Evolutionary conservation across 2,329 filamentous ascomycete genomes (phyloP).

Genomic region (Beauveria sp.): DNA sequence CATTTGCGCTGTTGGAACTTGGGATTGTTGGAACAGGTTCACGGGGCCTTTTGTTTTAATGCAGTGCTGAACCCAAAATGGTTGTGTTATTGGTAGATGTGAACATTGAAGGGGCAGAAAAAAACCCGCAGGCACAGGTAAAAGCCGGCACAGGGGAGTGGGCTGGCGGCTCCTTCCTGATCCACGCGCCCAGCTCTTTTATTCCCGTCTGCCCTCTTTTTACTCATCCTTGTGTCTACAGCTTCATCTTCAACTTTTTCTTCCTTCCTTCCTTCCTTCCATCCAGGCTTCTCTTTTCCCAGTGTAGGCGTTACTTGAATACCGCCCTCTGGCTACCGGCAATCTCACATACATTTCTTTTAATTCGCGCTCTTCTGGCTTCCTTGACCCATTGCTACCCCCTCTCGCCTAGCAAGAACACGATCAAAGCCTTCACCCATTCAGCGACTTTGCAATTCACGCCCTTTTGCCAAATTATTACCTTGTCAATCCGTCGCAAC

Average conservation of each 20-base stretch:
- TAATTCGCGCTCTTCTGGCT: no score
- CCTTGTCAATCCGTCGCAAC: no score
- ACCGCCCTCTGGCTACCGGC: background rate
- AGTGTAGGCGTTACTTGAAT: background rate
- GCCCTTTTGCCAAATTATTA: background rate
- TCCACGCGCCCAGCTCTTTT: background rate
- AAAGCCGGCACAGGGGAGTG: background rate
- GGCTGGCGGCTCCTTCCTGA: background rate
- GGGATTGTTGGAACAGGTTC: background rate
- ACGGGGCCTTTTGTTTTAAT: background rate
- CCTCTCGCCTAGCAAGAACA: no score
- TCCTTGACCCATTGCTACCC: no score
- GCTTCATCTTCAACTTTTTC: background rate
- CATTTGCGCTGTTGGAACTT: background rate
- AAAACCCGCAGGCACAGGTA: background rate
- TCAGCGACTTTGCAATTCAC: background rate
- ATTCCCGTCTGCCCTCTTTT: conserved; percentile 1
- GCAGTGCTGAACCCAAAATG: background rate
- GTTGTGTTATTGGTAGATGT: background rate
- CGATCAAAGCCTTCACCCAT: no score
- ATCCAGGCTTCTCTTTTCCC: background rate
- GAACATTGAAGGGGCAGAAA: background rate
- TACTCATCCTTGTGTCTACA: background rate
- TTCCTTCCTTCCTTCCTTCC: background rate
- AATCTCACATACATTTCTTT: background rate